Conservation (phyloP, 805 yeast species). For the Hanseniaspora taiwanica region DNA sequence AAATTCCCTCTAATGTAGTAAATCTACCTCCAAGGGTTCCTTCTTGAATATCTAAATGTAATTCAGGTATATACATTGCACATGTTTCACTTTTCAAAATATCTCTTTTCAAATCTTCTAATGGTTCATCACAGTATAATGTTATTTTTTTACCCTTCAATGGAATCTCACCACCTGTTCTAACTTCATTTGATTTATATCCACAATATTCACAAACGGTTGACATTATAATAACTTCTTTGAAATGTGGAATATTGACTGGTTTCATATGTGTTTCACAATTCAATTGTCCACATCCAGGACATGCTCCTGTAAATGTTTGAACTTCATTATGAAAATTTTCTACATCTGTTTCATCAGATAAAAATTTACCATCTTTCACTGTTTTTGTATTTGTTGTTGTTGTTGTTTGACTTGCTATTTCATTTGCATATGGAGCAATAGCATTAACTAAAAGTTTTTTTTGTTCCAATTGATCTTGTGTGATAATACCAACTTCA, state of each 20-base stretch:
- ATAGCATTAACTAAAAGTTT: slow-evolving; percentile 7
- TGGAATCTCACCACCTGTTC: slow-evolving; percentile 96
- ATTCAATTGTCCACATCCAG: slow-evolving; percentile 58
- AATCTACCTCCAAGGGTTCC: slow-evolving; percentile 98
- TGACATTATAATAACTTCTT: slow-evolving; percentile 93
- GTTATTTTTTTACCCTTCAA: slow-evolving; percentile 64
- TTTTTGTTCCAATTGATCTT: slow-evolving; percentile 36
- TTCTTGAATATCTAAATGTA: slow-evolving; percentile 78
- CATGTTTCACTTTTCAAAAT: slow-evolving; percentile 91
- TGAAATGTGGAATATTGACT: slow-evolving; percentile 93
- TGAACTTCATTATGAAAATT: slow-evolving; percentile 85
- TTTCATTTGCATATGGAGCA: slow-evolving; percentile 3
- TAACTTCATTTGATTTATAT: slow-evolving; percentile 91
- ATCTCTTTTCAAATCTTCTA: slow-evolving; percentile 89
- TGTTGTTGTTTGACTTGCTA: too few species aligned
- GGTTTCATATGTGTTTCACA: slow-evolving; percentile 95
- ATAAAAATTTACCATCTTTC: slow-evolving; percentile 36
- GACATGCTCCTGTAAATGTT: slow-evolving; percentile 83
- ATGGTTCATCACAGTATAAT: slow-evolving; percentile 61
- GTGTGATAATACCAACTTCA: slow-evolving; percentile 62
- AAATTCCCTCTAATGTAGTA: slow-evolving; percentile 90
- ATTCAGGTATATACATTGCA: slow-evolving; percentile 73
- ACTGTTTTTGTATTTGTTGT: slow-evolving; percentile 7
- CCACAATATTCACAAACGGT: slow-evolving; percentile 90
- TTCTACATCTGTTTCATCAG: slow-evolving; percentile 70